phyloP scores from a whole-genome alignment of 1,284 basidiomycete species.

The Cryptococcus wingfieldii region DNA sequence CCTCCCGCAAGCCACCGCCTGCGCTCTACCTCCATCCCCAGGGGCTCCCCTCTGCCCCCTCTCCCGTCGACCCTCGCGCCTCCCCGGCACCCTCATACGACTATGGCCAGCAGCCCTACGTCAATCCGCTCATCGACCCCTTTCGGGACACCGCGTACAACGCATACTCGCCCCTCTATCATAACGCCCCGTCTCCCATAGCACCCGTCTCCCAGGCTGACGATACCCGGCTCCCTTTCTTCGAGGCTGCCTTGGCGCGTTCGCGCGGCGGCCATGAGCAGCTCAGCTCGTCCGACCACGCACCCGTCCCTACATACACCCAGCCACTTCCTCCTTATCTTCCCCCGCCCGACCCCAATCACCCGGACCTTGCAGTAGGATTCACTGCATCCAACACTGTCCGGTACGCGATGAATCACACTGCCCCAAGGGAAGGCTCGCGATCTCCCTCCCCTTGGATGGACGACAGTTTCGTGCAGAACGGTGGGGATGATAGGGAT shows the following conservation, averaged over 20 bases:
- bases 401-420: conserved; percentile 19
- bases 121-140: too few relatives aligned
- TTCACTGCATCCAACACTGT: conserved; percentile 31
- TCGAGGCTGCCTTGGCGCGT: conserved; percentile 40
- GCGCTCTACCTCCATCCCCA: too few relatives aligned
- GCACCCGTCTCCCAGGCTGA: neutral
- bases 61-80: too few relatives aligned
- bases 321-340: conserved; percentile 36
- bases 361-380: conserved; percentile 36
- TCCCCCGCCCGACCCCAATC: conserved; percentile 40
- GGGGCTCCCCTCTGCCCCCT: too few relatives aligned
- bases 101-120: too few relatives aligned
- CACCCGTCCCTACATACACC: neutral
- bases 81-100: too few relatives aligned
- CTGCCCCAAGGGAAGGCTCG: conserved; percentile 15
- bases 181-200: too few relatives aligned
- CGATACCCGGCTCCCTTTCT: conserved; percentile 25
- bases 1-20: too few relatives aligned
- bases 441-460: conserved; percentile 34
- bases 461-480: conserved; percentile 23
- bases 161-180: too few relatives aligned
- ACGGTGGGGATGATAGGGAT: conserved; percentile 10
- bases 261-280: conserved; percentile 6
- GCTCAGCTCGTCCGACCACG: neutral
- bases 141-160: too few relatives aligned